phyloP scores from a whole-genome alignment of 2,329 filamentous ascomycete species.

The Aschersonia sp. region DNA sequence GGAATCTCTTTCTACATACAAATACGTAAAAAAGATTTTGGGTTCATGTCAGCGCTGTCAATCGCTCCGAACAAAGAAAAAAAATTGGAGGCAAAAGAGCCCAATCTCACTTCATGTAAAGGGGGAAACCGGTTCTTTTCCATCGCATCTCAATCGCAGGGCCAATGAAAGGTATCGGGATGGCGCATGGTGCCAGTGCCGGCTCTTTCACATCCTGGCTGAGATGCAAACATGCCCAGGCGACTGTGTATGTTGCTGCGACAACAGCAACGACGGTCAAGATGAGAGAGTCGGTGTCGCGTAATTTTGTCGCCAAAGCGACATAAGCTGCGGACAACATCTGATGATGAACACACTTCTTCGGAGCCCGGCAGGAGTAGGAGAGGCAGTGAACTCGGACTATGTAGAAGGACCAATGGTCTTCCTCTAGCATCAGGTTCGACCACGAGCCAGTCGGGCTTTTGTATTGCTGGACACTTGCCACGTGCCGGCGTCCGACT shows the following conservation, averaged over 20 bases:
- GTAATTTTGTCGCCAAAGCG: no score
- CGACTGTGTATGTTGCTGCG: background rate
- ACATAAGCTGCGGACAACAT: no score
- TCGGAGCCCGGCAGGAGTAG: no score
- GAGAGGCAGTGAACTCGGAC: no score
- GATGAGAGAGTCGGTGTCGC: background rate
- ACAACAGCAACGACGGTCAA: background rate
- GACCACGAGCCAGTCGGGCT: no score
- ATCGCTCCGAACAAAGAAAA: background rate
- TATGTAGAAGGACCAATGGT: no score
- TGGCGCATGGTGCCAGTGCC: background rate
- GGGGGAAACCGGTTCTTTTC: background rate
- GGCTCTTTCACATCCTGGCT: background rate
- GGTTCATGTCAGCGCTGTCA: background rate
- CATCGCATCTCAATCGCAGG: background rate
- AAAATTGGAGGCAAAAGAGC: background rate
- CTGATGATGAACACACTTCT: no score
- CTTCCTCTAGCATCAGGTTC: no score
- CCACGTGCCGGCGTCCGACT: no score
- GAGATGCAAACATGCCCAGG: background rate
- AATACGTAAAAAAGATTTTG: background rate
- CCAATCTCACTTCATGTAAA: background rate
- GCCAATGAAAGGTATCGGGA: background rate
- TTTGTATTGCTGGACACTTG: no score
- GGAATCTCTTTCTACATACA: background rate